Evolutionary conservation across 192 early-diverging fungal genomes (phyloP).

Genomic region (Backusella sp.): DNA sequence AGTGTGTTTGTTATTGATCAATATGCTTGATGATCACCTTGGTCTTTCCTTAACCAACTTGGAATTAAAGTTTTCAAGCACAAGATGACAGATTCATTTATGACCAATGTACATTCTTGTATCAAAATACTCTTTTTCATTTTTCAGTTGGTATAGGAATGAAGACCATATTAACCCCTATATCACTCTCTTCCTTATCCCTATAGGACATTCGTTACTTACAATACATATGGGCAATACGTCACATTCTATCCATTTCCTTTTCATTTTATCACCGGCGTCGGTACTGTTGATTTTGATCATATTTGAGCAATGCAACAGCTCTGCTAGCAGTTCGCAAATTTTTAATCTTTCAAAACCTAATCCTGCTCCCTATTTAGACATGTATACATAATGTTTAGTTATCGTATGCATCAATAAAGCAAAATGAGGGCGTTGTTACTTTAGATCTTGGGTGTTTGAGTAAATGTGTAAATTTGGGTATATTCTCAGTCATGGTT

Average conservation of each 20-base stretch:
- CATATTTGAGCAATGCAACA: slow-evolving; percentile 91
- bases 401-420: slow-evolving; percentile 42
- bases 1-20: no score
- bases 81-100: neutral
- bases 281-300: slow-evolving; percentile 54
- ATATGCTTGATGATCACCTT: no score
- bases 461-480: slow-evolving; percentile 77
- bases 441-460: slow-evolving; percentile 74
- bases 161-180: neutral
- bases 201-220: neutral
- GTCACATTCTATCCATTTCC: slow-evolving; percentile 61
- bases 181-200: no score
- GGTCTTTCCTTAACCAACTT: neutral
- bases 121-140: neutral
- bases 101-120: neutral
- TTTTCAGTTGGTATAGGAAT: neutral
- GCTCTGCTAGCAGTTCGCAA: slow-evolving; percentile 97
- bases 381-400: slow-evolving; percentile 74
- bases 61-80: neutral
- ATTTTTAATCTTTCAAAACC: slow-evolving; percentile 94
- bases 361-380: slow-evolving; percentile 58
- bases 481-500: slow-evolving; percentile 75
- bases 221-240: slow-evolving; percentile 63
- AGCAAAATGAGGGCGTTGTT: slow-evolving; percentile 11
- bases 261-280: slow-evolving; percentile 68